Evolutionary conservation across 495 filamentous ascomycete species (phyloP).

Genomic region (Trichoderma orchidacearum): DNA sequence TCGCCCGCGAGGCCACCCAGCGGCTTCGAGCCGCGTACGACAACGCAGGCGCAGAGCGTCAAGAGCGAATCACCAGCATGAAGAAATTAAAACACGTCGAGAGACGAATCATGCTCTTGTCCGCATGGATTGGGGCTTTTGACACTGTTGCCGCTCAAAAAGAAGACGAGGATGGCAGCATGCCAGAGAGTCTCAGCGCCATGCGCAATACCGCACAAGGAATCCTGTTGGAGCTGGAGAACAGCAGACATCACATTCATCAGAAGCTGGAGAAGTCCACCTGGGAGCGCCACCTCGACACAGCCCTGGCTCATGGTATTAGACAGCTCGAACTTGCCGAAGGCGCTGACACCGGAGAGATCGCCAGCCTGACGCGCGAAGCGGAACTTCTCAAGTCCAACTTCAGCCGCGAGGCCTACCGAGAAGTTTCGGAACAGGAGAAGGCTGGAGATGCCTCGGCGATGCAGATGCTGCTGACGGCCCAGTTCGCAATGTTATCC

Average conservation of each 20-base stretch:
- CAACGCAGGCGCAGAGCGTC: slow-evolving; percentile 61
- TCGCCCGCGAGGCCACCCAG: slow-evolving; percentile 67
- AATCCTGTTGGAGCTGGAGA: slow-evolving; percentile 74
- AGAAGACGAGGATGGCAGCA: slow-evolving; percentile 52
- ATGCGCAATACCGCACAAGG: slow-evolving; percentile 84
- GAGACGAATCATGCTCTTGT: slow-evolving; percentile 68
- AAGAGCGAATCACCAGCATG: slow-evolving; percentile 66
- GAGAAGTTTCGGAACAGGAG: slow-evolving; percentile 71
- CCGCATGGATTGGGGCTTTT: slow-evolving; percentile 86
- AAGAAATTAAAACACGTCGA: slow-evolving; percentile 76
- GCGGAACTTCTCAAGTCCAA: slow-evolving; percentile 70
- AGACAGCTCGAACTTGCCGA: slow-evolving; percentile 64
- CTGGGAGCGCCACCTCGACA: slow-evolving; percentile 78
- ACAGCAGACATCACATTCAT: slow-evolving; percentile 79
- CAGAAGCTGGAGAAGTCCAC: slow-evolving; percentile 63
- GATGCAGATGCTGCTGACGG: slow-evolving; percentile 68
- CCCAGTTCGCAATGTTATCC: slow-evolving; percentile 82
- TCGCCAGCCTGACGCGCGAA: slow-evolving; percentile 61
- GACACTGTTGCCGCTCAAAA: slow-evolving; percentile 63
- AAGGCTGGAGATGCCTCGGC: slow-evolving; percentile 63
- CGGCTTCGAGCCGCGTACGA: slow-evolving; percentile 77
- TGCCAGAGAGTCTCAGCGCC: slow-evolving; percentile 49
- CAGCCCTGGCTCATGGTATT: slow-evolving; percentile 75
- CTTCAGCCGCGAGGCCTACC: slow-evolving; percentile 69
- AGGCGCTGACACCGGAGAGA: slow-evolving; percentile 55